These are phyloP conservation scores for Amyloporia xantha DNA, from an alignment of 768 basidiomycete genomes.

Conservation along the genomic window DNA sequence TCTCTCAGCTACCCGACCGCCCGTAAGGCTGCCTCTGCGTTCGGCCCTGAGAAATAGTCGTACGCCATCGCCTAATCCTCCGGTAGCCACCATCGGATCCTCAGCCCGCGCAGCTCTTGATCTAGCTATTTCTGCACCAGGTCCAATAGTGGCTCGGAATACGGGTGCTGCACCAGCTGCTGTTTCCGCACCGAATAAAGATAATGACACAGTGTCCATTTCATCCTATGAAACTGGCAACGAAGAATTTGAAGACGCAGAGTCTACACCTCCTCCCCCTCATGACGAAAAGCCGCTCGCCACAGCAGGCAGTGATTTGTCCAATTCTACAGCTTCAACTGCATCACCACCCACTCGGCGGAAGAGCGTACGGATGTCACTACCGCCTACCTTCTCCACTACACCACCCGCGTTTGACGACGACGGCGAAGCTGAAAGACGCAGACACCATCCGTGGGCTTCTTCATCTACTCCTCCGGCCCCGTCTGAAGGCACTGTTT, in stretches of 20 bases:
- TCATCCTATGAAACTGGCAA: constrained; percentile 64
- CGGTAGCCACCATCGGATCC: background rate
- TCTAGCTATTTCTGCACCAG: background rate
- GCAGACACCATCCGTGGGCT: constrained; percentile 19
- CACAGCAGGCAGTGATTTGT: constrained; percentile 24
- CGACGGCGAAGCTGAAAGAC: constrained; percentile 25
- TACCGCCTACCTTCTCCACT: constrained; percentile 69
- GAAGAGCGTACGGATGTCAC: constrained; percentile 75
- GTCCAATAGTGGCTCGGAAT: background rate
- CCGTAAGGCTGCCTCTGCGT: constrained; percentile 45
- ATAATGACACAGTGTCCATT: constrained; percentile 40
- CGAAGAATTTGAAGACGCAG: constrained; percentile 38
- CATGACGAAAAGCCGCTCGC: constrained; percentile 11
- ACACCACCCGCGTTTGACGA: constrained; percentile 62
- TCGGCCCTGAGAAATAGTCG: constrained; percentile 51
- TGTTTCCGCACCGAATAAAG: background rate
- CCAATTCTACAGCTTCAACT: constrained; percentile 21
- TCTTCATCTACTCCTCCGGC: background rate
- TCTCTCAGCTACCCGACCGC: constrained; percentile 13
- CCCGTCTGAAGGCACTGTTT: constrained; percentile 3
- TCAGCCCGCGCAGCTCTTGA: no score
- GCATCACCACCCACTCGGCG: constrained; percentile 26
- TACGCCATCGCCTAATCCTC: constrained; percentile 21
- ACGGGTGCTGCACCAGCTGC: no score
- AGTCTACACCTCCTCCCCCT: constrained; percentile 13